Conservation (phyloP, 768 basidiomycete genomes). For the Lentinula boryana region DNA sequence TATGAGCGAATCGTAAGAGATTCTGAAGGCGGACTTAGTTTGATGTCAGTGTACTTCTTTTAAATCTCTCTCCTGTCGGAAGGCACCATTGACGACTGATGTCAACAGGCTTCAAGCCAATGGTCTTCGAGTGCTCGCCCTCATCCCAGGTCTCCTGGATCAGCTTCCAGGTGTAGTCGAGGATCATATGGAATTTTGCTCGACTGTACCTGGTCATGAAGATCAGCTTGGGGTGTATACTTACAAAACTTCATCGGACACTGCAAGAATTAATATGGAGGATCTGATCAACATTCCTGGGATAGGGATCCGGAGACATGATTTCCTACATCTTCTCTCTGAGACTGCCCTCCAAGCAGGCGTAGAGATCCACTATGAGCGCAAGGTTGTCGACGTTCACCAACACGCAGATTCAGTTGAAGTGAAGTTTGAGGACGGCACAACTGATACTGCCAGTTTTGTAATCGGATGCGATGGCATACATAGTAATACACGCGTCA, state of each 20-base stretch:
- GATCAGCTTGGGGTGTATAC: conserved; percentile 19
- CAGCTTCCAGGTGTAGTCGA: conserved; percentile 16
- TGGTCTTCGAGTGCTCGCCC: conserved; percentile 20
- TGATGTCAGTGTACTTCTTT: conserved; percentile 18
- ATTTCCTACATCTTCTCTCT: conserved; percentile 24
- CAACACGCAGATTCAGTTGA: conserved; percentile 22
- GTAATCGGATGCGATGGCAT: conserved; percentile 40
- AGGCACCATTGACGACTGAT: background rate
- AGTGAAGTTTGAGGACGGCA: conserved; percentile 29
- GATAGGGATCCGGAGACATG: conserved; percentile 22
- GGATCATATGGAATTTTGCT: conserved; percentile 9
- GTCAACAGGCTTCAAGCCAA: conserved; percentile 20
- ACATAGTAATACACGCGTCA: conserved; percentile 31
- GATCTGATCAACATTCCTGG: background rate
- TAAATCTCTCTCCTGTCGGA: background rate
- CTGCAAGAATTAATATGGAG: conserved; percentile 16
- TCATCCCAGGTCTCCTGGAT: conserved; percentile 20
- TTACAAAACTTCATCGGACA: conserved; percentile 13
- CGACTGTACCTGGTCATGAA: conserved; percentile 18
- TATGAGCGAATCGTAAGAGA: conserved; percentile 22
- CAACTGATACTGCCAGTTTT: conserved; percentile 27
- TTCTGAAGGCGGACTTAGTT: conserved; percentile 22
- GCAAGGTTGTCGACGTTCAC: conserved; percentile 24
- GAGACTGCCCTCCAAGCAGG: conserved; percentile 24
- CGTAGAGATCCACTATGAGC: conserved; percentile 26